Conservation (phyloP, 768 basidiomycete species). For the Russula ochroleuca region DNA sequence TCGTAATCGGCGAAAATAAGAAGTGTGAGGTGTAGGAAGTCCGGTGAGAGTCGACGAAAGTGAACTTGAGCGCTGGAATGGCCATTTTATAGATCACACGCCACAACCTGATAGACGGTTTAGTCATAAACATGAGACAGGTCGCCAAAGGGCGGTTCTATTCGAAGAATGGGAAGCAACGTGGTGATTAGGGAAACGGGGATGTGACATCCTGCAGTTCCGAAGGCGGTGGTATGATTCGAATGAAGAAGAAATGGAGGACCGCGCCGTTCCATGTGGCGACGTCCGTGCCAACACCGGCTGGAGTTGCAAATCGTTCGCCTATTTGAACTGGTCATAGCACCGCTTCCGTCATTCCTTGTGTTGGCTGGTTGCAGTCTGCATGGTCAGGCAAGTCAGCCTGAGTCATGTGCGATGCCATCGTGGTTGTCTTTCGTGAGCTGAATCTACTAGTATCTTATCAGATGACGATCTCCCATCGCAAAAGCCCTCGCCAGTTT, state of each 20-base stretch:
- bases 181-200: neutral
- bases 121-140: too few species aligned
- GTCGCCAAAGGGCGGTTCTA: neutral
- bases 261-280: neutral
- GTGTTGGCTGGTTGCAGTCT: too few species aligned
- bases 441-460: too few species aligned
- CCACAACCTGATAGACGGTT: neutral
- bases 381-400: too few species aligned
- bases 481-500: too few species aligned
- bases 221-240: neutral
- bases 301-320: neutral
- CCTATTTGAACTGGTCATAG: too few species aligned
- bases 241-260: too few species aligned
- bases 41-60: neutral
- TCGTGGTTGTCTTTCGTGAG: too few species aligned
- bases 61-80: neutral
- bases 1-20: neutral
- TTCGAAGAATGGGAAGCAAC: neutral
- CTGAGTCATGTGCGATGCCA: too few species aligned
- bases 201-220: neutral
- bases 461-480: too few species aligned
- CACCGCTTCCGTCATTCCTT: neutral
- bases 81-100: neutral
- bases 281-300: neutral
- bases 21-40: neutral